These are phyloP conservation scores for Umbelopsis sp. DNA, from an alignment of 192 early-diverging fungal species.

Conservation along the genomic window DNA sequence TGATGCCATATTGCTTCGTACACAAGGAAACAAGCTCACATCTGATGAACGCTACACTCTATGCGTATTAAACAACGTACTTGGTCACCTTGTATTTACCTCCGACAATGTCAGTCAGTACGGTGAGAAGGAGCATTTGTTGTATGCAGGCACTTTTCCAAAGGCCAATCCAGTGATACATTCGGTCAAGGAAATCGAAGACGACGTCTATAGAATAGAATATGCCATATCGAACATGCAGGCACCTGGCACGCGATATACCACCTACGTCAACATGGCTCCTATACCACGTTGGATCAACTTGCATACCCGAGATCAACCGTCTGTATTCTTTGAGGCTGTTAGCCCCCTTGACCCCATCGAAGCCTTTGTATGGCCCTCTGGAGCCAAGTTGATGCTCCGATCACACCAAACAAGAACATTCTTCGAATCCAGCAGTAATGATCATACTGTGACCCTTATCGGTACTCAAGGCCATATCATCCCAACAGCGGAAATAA, in stretches of 20 bases:
- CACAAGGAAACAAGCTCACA: constrained; percentile 32
- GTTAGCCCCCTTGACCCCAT: constrained; percentile 21
- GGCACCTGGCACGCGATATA: constrained; percentile 17
- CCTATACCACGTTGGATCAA: constrained; percentile 11
- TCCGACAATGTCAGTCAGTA: constrained; percentile 37
- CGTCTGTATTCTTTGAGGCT: constrained; percentile 25
- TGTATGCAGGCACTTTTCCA: constrained; percentile 31
- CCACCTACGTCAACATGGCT: constrained; percentile 24
- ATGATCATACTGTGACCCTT: constrained; percentile 8
- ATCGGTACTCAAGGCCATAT: constrained; percentile 32
- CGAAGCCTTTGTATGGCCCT: neutral
- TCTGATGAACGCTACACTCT: constrained; percentile 25
- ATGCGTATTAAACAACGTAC: constrained; percentile 26
- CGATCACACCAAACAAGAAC: constrained; percentile 26
- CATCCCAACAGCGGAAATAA: constrained; percentile 30
- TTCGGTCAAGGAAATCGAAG: neutral
- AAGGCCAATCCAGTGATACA: constrained; percentile 10
- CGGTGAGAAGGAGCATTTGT: constrained; percentile 22
- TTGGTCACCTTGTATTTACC: constrained; percentile 33
- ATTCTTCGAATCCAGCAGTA: constrained; percentile 15
- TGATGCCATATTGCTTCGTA: constrained; percentile 51
- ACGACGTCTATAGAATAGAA: constrained; percentile 25
- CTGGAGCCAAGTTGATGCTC: constrained; percentile 11
- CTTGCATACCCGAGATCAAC: neutral
- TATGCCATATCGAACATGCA: constrained; percentile 1